These are phyloP conservation scores for Leccinum subrobustum DNA, from an alignment of 1,284 basidiomycete species.

Conservation along the genomic window DNA sequence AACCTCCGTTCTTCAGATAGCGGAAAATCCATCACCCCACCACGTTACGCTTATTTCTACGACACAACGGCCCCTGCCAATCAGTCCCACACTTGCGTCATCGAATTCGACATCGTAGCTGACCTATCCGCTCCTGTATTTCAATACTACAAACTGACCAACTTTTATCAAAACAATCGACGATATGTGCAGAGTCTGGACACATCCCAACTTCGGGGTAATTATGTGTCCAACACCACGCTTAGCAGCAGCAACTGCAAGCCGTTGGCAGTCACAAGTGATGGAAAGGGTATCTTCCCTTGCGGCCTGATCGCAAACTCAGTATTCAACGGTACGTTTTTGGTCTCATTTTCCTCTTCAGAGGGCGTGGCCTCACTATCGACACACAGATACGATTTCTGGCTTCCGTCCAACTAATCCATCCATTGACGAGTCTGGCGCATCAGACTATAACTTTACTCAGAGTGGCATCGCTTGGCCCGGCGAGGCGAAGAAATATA, in stretches of 20 bases:
- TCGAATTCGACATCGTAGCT: constrained; percentile 83
- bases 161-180: constrained; percentile 98
- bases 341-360: background rate
- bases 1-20: constrained; percentile 60
- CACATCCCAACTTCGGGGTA: constrained; percentile 83
- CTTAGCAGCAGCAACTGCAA: constrained; percentile 85
- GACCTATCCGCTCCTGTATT: constrained; percentile 79
- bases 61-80: constrained; percentile 45
- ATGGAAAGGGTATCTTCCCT: constrained; percentile 76
- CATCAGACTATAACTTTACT: constrained; percentile 74
- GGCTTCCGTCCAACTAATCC: constrained; percentile 64
- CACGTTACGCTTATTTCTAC: constrained; percentile 70
- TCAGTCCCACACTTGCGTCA: constrained; percentile 61
- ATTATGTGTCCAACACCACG: constrained; percentile 50
- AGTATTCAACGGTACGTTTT: constrained; percentile 84
- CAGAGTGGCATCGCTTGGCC: constrained; percentile 90
- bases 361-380: background rate
- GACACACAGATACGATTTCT: constrained; percentile 71
- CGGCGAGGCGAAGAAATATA: constrained; percentile 91
- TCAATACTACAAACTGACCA: constrained; percentile 95
- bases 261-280: constrained; percentile 64
- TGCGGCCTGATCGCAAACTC: constrained; percentile 99
- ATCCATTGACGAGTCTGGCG: constrained; percentile 50
- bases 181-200: constrained; percentile 95
- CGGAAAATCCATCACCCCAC: constrained; percentile 45